These are phyloP conservation scores for Eutrema japonicum DNA, from an alignment of 345 rosid species.

Conservation along the genomic window DNA sequence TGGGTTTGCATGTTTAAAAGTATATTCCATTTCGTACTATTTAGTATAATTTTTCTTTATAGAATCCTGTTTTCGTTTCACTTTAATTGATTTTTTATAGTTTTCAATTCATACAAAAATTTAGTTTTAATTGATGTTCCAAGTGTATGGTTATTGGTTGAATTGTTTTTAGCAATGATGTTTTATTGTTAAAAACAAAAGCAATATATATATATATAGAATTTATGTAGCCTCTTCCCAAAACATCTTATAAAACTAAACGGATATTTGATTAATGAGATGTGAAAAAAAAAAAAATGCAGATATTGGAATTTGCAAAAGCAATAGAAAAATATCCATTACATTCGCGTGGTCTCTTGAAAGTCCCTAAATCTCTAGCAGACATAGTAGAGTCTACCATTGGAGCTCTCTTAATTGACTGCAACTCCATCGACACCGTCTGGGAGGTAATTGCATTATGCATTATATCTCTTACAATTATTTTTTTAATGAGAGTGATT, in stretches of 20 bases:
- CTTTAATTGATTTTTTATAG: too few relatives aligned
- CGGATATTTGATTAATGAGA: background rate
- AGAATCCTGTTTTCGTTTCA: too few relatives aligned
- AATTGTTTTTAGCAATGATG: too few relatives aligned
- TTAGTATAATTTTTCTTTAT: too few relatives aligned
- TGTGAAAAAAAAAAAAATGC: slow-evolving; percentile 20
- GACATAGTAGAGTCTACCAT: slow-evolving; percentile 60
- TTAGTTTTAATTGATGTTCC: too few relatives aligned
- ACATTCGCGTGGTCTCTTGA: slow-evolving; percentile 61
- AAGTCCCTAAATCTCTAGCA: slow-evolving; percentile 62
- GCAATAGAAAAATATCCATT: slow-evolving; percentile 53
- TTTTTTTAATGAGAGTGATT: background rate
- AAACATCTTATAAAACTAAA: too few relatives aligned
- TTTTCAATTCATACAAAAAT: too few relatives aligned
- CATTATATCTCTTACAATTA: background rate
- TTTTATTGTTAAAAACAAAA: too few relatives aligned
- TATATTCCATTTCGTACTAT: background rate
- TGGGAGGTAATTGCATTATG: slow-evolving; percentile 55
- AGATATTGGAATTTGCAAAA: slow-evolving; percentile 54
- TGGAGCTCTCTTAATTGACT: slow-evolving; percentile 47
- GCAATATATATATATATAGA: background rate
- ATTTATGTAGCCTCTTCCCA: too few relatives aligned
- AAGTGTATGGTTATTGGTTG: too few relatives aligned
- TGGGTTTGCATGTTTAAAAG: background rate
- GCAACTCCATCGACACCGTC: slow-evolving; percentile 44